Percentiles rank a stretch among this genome's conserved stretches.
Conservation (phyloP, 345 rosid species). For the Populus nigra region DNA sequence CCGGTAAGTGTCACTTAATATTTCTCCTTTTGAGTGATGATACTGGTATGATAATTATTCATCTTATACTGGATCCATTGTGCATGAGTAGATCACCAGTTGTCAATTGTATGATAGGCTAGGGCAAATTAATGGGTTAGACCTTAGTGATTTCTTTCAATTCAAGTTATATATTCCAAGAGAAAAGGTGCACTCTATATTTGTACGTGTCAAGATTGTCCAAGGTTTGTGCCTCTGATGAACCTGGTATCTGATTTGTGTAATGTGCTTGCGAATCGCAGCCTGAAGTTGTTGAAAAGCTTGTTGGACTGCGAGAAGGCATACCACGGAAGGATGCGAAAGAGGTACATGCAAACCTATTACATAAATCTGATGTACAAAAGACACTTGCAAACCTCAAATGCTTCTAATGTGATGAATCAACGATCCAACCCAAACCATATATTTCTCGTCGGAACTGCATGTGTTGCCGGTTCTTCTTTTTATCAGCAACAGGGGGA, state of each 20-base stretch:
- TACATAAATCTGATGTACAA: background rate
- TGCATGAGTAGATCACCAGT: background rate
- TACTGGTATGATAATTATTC: background rate
- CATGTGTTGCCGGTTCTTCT: background rate
- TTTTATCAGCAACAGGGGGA: background rate
- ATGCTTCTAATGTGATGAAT: background rate
- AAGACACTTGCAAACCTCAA: background rate
- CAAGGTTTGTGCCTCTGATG: background rate
- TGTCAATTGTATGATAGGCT: background rate
- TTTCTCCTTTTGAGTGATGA: background rate
- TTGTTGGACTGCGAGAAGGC: constrained; percentile 91
- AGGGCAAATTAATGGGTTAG: background rate
- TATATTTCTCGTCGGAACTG: background rate
- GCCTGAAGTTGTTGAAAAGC: constrained; percentile 98
- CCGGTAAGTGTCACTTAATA: constrained; percentile 50
- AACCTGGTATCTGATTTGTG: background rate
- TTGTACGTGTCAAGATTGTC: background rate
- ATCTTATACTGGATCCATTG: background rate
- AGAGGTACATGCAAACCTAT: constrained; percentile 53
- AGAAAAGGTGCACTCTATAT: background rate
- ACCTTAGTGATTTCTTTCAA: background rate
- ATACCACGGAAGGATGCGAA: constrained; percentile 95
- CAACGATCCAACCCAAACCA: background rate
- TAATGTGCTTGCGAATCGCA: constrained; percentile 27
- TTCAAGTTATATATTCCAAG: background rate